Base-by-base conservation (phyloP, 805 yeast genomes). In the Spathaspora gorwiae region DNA sequence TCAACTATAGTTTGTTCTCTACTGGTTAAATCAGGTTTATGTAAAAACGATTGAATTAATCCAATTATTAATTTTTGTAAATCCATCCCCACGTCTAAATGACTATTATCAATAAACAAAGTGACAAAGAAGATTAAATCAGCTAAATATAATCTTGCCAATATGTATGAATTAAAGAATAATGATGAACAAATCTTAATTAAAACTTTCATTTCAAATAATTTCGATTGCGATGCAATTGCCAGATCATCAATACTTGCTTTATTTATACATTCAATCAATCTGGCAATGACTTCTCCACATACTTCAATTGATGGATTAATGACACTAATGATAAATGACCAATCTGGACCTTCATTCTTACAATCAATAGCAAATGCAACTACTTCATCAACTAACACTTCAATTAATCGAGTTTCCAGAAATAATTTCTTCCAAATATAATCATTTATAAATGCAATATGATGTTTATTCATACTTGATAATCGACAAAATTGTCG, bases 301-400 rank as follows among this genome's bases (percentile, higher is more conserved):
- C 89, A 82, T 2, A 87, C 71, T 50, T 83, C 87, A n/a, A 83
- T 69, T 1, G 92, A 81, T 3, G 95, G 90, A 0, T 84, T 75
- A 51, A 88, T 67, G n/a, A 84, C 72, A 0, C 84, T 73, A 2
- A 84, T 73, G 6, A 82, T 75, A 39, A 75, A 78, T 14, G 75
- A 73, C 88, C 88, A 86, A 40, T 76, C 81, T 34, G 79, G 76
- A 4, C 83, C 85, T 52, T 84, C 88, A n/a, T 88, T 82, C 52
- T 84, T 85, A 55, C 83, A 79, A 51, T 86, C 94, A 52, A 87
- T 75, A 1, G 90, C 84, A 50, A 82, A 83, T 2, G 82, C 78
- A 6, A 87, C 78, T 19, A 86, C 78, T 55, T 87, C 96, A 50
- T 86, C 90, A 9, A 88, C 74, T 24, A 87, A 67, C 3, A 79